Base-by-base conservation (phyloP, 2,329 filamentous ascomycete genomes). In the Colletotrichum cuscutae region DNA sequence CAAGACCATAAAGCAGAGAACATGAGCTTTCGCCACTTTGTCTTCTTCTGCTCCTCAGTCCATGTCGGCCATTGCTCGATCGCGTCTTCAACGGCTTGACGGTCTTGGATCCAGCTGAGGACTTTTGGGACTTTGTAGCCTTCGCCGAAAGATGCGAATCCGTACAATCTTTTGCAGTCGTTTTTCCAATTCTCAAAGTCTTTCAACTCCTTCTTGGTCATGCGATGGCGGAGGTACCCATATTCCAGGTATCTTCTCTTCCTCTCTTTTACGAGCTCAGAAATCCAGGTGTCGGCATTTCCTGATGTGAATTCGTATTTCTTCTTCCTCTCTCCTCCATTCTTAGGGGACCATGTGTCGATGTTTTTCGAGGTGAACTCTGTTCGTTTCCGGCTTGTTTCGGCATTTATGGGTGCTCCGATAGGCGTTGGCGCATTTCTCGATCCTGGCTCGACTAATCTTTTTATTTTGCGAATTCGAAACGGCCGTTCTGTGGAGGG, bases 1-100 rank as follows among this genome's bases (percentile, higher is more conserved):
- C 74, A 76, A 8, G 71, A 74, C 53, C 78, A 75, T 46, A 86
- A 67, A 1, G 82, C 80, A 1, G 81, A 82, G 6, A 85, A 71
- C 79, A 86, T 83, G 22, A 80, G 62, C 5, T 69, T 61, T 5
- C 79, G 79, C 84, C 82, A 85, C 32, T 24, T 46, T 30, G n/a
- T 57, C 57, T 52, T 62, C 49, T 61, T 67, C 42, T 42, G 30
- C 7, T 8, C 26, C 15, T 8, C 22, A 28, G 26, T 56, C 69
- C 65, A 63, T 3, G 49, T 74, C 74, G 12, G 72, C 52, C 32
- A 72, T 72, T 32, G 81, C 78, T 59, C 71, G 66, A 28, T 79
- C 74, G 2, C 83, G 7, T 73, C 73, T 1, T 79, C 75, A 11
- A 78, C 65, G 28, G 67, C 76, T 4, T 80, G 77, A 12, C 79